Conservation (phyloP, 257 asterid species). For the Fraxinus excelsior region DNA sequence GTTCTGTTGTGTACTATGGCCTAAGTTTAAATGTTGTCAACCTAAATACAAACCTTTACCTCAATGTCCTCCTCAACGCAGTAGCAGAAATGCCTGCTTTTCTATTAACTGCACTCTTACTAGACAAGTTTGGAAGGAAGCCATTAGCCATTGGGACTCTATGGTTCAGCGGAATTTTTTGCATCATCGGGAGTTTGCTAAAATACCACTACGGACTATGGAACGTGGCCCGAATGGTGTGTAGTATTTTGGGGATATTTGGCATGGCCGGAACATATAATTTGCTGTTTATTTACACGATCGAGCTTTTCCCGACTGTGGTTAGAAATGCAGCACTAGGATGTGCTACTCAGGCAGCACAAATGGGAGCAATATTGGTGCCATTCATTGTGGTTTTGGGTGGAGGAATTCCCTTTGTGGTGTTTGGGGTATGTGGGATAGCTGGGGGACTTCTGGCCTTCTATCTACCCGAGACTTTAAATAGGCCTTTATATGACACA, state of each 20-base stretch:
- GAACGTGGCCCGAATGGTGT: slow-evolving; percentile 48
- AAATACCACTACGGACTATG: slow-evolving; percentile 32
- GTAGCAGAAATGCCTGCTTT: slow-evolving; percentile 88
- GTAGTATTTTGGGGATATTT: slow-evolving; percentile 70
- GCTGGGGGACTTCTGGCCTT: slow-evolving; percentile 67
- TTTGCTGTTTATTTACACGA: slow-evolving; percentile 65
- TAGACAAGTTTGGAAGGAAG: slow-evolving; percentile 65
- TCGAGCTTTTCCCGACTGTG: slow-evolving; percentile 83
- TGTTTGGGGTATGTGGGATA: slow-evolving; percentile 70
- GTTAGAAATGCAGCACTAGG: slow-evolving; percentile 91
- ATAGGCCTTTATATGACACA: slow-evolving; percentile 74
- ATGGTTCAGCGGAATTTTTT: slow-evolving; percentile 71
- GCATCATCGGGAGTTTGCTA: slow-evolving; percentile 51
- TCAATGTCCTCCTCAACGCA: slow-evolving; percentile 68
- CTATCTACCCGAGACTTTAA: slow-evolving; percentile 75
- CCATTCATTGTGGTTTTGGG: slow-evolving; percentile 80
- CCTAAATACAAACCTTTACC: slow-evolving; percentile 77
- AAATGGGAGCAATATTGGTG: slow-evolving; percentile 80
- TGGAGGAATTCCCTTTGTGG: slow-evolving; percentile 58
- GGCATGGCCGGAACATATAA: slow-evolving; percentile 96
- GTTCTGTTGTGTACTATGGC: slow-evolving; percentile 85
- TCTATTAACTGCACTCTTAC: slow-evolving; percentile 55
- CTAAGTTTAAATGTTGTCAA: slow-evolving; percentile 75
- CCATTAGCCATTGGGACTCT: slow-evolving; percentile 77
- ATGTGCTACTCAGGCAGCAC: slow-evolving; percentile 81